A percentile compares a stretch with the other conserved stretches of the same genome.
Conservation (phyloP, 2,329 filamentous ascomycete species). For the Helicocarpus griseus region DNA sequence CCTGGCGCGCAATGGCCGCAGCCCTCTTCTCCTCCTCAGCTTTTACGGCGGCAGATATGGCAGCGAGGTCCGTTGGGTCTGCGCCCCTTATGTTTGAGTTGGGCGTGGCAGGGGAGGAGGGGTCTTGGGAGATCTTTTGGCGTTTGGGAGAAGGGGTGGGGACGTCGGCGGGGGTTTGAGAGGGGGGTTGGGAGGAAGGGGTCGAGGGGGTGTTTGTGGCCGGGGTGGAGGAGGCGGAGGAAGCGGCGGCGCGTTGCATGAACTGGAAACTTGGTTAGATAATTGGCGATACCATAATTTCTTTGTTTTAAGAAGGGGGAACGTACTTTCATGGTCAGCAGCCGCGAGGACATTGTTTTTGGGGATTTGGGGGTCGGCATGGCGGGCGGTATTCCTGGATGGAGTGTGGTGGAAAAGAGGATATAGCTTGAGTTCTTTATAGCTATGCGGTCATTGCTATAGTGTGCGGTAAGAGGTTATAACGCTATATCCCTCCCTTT, state of each 20-base stretch:
- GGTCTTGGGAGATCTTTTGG: slow-evolving; percentile 20
- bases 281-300: too few relatives aligned
- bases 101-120: slow-evolving; percentile 16
- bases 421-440: neutral
- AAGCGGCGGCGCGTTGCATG: slow-evolving; percentile 78
- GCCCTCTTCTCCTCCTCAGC: slow-evolving; percentile 33
- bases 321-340: slow-evolving; percentile 74
- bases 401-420: neutral
- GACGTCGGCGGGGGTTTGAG: slow-evolving; percentile 39
- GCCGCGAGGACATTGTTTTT: slow-evolving; percentile 72
- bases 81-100: too few relatives aligned
- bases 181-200: slow-evolving; percentile 28
- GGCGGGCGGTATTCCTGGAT: neutral
- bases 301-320: too few relatives aligned
- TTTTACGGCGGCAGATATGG: slow-evolving; percentile 31
- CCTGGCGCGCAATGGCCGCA: slow-evolving; percentile 30
- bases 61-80: slow-evolving; percentile 32
- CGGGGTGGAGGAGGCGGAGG: slow-evolving; percentile 35
- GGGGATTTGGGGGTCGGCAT: slow-evolving; percentile 37
- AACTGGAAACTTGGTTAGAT: too few relatives aligned
- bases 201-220: slow-evolving; percentile 38
- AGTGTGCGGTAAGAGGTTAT: neutral
- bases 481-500: neutral
- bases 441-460: neutral
- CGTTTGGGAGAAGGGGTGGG: slow-evolving; percentile 27